phyloP scores from a whole-genome alignment of 345 rosid species.

The Microthlaspi erraticum region DNA sequence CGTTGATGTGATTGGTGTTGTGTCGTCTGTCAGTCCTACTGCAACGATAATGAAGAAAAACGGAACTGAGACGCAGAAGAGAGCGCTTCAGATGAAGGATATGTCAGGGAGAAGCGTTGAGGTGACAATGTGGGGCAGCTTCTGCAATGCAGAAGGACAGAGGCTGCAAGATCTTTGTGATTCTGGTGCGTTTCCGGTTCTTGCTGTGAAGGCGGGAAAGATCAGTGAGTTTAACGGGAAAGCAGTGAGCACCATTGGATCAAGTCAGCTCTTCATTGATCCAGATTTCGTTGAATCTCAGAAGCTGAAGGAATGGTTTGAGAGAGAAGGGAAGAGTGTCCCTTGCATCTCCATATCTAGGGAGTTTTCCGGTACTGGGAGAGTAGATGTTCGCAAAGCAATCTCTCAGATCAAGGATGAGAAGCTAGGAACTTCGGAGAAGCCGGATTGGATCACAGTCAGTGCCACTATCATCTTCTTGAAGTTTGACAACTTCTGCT shows the following conservation, averaged over 20 bases:
- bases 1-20: conserved; percentile 79
- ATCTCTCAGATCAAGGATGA: conserved; percentile 86
- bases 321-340: conserved; percentile 64
- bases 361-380: conserved; percentile 54
- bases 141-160: conserved; percentile 78
- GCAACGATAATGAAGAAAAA: conserved; percentile 72
- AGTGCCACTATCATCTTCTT: conserved; percentile 63
- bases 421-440: conserved; percentile 89
- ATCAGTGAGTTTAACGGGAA: conserved; percentile 86
- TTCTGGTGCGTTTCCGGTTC: conserved; percentile 73
- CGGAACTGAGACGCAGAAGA: conserved; percentile 82
- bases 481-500: conserved; percentile 81
- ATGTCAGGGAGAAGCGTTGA: conserved; percentile 86
- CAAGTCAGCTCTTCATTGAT: conserved; percentile 72
- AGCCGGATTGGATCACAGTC: conserved; percentile 89
- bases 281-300: conserved; percentile 79
- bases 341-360: conserved; percentile 71
- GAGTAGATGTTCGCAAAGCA: conserved; percentile 64
- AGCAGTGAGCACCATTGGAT: conserved; percentile 72
- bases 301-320: conserved; percentile 77
- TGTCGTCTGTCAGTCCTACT: conserved; percentile 60
- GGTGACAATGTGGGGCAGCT: conserved; percentile 84
- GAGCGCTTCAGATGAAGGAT: conserved; percentile 80
- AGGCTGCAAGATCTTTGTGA: conserved; percentile 71
- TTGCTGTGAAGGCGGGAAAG: conserved; percentile 80